Conservation (phyloP, 2,329 filamentous ascomycete genomes). For the Phaeosphaeriaceae sp. region DNA sequence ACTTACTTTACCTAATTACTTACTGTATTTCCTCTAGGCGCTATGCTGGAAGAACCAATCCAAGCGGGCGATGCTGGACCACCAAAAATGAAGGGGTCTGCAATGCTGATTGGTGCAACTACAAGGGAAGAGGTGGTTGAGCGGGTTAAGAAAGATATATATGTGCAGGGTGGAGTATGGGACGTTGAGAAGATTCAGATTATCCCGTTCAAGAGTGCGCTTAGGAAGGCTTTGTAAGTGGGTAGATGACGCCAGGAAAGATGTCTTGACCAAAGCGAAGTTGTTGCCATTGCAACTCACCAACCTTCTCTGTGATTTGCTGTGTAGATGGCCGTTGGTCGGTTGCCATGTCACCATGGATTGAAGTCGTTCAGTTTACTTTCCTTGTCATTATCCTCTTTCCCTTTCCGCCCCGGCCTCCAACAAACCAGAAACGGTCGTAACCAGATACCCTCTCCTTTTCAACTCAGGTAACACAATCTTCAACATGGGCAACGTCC, state of each 20-base stretch:
- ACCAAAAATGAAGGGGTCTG: constrained; percentile 76
- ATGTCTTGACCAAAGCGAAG: too few species aligned
- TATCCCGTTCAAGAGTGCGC: constrained; percentile 56
- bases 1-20: too few species aligned
- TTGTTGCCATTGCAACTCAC: too few species aligned
- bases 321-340: too few species aligned
- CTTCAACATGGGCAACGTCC: constrained; percentile 80
- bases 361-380: too few species aligned
- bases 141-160: constrained; percentile 73
- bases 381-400: too few species aligned
- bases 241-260: not conserved
- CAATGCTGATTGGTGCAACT: constrained; percentile 70
- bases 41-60: constrained; percentile 51
- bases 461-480: constrained; percentile 74
- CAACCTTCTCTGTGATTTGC: too few species aligned
- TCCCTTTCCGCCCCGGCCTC: too few species aligned
- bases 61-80: constrained; percentile 63
- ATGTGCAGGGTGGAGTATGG: constrained; percentile 76
- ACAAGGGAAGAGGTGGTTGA: constrained; percentile 73
- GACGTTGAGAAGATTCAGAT: constrained; percentile 63
- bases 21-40: too few species aligned
- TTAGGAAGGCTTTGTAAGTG: constrained; percentile 50
- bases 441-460: constrained; percentile 71
- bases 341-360: too few species aligned
- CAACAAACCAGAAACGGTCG: constrained; percentile 61